Percentiles rank a stretch among this genome's conserved stretches.
Conservation (phyloP, 345 rosid genomes). For the Pseudoturritis turrita region DNA sequence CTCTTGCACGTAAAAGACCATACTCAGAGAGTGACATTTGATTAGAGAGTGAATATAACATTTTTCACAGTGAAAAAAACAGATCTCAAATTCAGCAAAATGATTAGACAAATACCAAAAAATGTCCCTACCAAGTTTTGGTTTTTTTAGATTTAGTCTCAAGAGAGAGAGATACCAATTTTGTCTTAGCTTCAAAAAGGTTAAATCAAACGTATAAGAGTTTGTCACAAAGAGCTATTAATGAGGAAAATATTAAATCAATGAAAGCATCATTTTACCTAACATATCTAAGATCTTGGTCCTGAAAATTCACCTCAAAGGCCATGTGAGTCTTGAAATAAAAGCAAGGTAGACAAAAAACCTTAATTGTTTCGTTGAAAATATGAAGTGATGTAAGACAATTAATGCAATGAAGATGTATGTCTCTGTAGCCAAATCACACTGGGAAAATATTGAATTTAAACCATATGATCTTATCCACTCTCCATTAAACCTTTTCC, state of each 20-base stretch:
- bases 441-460: not conserved
- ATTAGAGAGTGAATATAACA: not conserved
- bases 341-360: constrained; percentile 15
- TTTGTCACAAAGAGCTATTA: constrained; percentile 11
- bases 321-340: constrained; percentile 19
- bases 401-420: constrained; percentile 19
- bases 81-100: constrained; percentile 18
- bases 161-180: not conserved
- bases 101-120: constrained; percentile 1
- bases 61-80: not conserved
- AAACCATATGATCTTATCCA: not conserved
- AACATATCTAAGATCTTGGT: constrained; percentile 19
- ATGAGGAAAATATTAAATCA: constrained; percentile 23
- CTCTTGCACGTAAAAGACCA: not conserved
- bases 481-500: not conserved
- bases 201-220: not conserved
- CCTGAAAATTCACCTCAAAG: constrained; percentile 8
- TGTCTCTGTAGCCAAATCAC: constrained; percentile 26
- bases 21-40: not conserved
- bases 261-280: constrained; percentile 25
- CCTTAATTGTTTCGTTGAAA: constrained; percentile 23
- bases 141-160: not conserved
- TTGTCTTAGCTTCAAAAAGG: constrained; percentile 17
- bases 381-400: constrained; percentile 6
- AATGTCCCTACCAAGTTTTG: constrained; percentile 13